Evolutionary conservation across 768 basidiomycete species (phyloP).

Genomic region (Tylopilus vinaceipallidus): DNA sequence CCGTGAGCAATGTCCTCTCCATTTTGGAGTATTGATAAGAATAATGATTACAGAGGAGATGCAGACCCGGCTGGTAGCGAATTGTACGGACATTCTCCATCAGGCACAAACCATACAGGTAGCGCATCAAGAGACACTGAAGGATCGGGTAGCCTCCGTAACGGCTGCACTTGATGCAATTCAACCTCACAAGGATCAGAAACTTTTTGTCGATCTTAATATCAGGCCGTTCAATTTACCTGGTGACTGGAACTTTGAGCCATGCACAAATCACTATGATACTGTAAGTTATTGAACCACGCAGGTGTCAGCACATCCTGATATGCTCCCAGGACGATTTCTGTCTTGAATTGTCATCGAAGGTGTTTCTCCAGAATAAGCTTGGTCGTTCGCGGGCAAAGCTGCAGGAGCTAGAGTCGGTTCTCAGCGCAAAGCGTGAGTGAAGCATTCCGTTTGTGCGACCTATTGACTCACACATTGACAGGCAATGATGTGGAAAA

Average conservation of each 20-base stretch:
- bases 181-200: constrained; percentile 60
- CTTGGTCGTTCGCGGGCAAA: constrained; percentile 58
- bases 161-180: constrained; percentile 51
- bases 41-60: constrained; percentile 53
- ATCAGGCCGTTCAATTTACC: constrained; percentile 63
- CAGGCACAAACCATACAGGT: constrained; percentile 60
- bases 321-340: constrained; percentile 38
- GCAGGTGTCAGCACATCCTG: neutral
- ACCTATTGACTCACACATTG: constrained; percentile 5
- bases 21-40: neutral
- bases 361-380: constrained; percentile 80
- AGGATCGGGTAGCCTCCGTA: constrained; percentile 45
- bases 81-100: constrained; percentile 52
- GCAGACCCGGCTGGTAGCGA: constrained; percentile 59
- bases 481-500: constrained; percentile 57
- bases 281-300: constrained; percentile 45
- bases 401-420: constrained; percentile 57
- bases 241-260: constrained; percentile 71
- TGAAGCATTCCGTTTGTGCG: constrained; percentile 3
- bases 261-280: constrained; percentile 73
- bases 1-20: constrained; percentile 41
- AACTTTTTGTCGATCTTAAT: constrained; percentile 72
- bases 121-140: constrained; percentile 57
- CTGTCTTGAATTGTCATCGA: constrained; percentile 66
- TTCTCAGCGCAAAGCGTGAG: constrained; percentile 64